Base-by-base conservation (phyloP, 345 rosid species). In the Salix brachista region DNA sequence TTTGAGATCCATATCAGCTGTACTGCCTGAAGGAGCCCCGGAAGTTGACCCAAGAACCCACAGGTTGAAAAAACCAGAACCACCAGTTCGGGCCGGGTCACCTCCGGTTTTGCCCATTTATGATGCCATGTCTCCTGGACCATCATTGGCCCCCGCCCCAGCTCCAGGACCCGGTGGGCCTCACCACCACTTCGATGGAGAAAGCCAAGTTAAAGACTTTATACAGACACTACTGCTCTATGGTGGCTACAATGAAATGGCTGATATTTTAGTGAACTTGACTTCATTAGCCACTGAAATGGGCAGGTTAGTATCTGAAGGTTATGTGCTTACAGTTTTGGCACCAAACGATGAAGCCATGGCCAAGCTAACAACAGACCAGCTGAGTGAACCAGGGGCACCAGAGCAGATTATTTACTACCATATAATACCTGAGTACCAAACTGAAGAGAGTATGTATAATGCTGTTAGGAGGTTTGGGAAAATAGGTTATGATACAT, bases 231-330 rank as follows among this genome's bases (percentile, higher is more conserved):
- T 96, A 14, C 67, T 96, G 34, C 94, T 89, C 78, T 96, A 93
- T 85, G 98, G 99, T 5, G 99, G 99, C 0, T 96, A 96, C 84
- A 96, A 96, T 80, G 99, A 96, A 81, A 90, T 96, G 97, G 99
- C 98, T 6, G 99, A 96, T 62, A 96, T 96, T 62, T 84, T 96
- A 44, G 99, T 96, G 19, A 96, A 96, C 64, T 70, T 96, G 46
- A 96, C 99, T 1, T 96, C 99, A 8, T 79, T 96, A 41, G 99
- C 99, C 42, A 92, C 97, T 17, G 98, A 96, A 76, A 93, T 96
- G 99, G 97, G 97, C 19, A 86, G 95, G 14, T 76, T 96, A 0
- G 99, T 96, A 1, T 96, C 99, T 0, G 99, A 96, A 74, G 99
- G 99, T 0, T 96, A 96, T 67, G 94, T 94, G 28, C 75, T 96